phyloP scores from a whole-genome alignment of 2,329 filamentous ascomycete species.

The Aureobasidium zeae region DNA sequence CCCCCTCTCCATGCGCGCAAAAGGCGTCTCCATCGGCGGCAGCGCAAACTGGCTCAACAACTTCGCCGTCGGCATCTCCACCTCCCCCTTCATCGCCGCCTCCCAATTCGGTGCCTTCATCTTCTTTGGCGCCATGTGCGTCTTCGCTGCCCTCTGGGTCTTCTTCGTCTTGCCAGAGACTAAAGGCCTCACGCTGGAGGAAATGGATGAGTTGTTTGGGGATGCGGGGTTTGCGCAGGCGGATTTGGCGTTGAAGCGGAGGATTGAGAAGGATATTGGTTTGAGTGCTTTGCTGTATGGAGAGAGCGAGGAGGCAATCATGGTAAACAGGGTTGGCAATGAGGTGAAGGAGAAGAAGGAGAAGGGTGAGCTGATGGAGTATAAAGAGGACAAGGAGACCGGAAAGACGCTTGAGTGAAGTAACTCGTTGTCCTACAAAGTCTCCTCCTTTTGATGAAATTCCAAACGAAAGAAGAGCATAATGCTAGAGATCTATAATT shows the following conservation, averaged over 20 bases:
- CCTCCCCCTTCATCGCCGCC: constrained; percentile 18
- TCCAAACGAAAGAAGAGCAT: too few species aligned
- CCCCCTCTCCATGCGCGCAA: constrained; percentile 23
- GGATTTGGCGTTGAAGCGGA: constrained; percentile 17
- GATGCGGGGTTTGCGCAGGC: constrained; percentile 26
- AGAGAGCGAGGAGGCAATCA: constrained; percentile 12
- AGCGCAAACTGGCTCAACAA: constrained; percentile 19
- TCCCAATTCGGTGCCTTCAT: constrained; percentile 21
- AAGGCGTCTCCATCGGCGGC: constrained; percentile 22
- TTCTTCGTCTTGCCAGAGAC: constrained; percentile 24
- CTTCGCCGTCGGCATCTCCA: constrained; percentile 20
- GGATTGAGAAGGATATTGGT: constrained; percentile 20
- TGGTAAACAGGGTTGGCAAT: background rate
- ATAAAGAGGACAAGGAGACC: constrained; percentile 4
- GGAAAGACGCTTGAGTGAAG: too few species aligned
- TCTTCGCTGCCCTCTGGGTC: constrained; percentile 19
- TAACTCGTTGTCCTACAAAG: too few species aligned
- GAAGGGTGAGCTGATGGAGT: constrained; percentile 7
- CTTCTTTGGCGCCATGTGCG: constrained; percentile 20
- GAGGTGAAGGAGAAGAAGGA: background rate
- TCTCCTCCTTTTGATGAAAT: too few species aligned
- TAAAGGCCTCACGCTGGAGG: constrained; percentile 23
- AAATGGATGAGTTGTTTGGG: constrained; percentile 26
- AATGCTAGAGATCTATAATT: too few species aligned
- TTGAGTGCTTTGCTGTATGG: constrained; percentile 17